A percentile compares a stretch with the other conserved stretches of the same genome.
phyloP scores from a whole-genome alignment of 2,329 filamentous ascomycete genomes.

The Epichloe scottii region DNA sequence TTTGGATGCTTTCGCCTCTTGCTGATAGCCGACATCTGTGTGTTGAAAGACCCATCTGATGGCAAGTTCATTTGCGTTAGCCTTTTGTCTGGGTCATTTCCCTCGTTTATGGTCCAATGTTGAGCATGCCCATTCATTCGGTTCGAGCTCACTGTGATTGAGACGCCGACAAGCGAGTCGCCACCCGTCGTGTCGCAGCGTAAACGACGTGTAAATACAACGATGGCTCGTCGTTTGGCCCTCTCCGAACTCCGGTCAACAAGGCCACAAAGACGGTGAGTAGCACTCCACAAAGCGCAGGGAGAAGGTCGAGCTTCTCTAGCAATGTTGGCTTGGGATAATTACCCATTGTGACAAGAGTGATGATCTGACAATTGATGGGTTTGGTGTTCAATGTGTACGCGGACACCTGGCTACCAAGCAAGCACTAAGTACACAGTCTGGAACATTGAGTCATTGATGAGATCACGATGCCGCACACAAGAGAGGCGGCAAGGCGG shows the following conservation, averaged over 20 bases:
- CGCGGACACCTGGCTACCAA: not conserved
- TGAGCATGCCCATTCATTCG: not conserved
- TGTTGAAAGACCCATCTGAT: slow-evolving; percentile 8
- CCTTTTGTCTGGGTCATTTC: not conserved
- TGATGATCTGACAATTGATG: not conserved
- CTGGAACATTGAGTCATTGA: too few relatives aligned
- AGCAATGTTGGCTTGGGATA: slow-evolving; percentile 1
- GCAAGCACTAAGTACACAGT: too few relatives aligned
- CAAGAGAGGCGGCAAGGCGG: too few relatives aligned
- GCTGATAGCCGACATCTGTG: slow-evolving; percentile 7
- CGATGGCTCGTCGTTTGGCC: slow-evolving; percentile 8
- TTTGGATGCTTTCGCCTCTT: slow-evolving; percentile 3
- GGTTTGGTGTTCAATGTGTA: too few relatives aligned
- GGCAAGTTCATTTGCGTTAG: not conserved
- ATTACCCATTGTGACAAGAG: not conserved
- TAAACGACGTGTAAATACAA: slow-evolving; percentile 10
- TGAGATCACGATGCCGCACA: too few relatives aligned
- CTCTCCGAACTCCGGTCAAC: slow-evolving; percentile 5
- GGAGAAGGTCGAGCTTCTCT: slow-evolving; percentile 9
- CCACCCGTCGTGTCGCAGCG: slow-evolving; percentile 7
- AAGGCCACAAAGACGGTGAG: slow-evolving; percentile 1
- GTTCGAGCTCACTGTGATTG: slow-evolving; percentile 9
- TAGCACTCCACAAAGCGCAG: slow-evolving; percentile 6
- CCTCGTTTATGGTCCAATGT: too few relatives aligned
- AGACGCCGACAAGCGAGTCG: slow-evolving; percentile 6